Evolutionary conservation across 225 moss, liverwort and hornwort species (phyloP).

Genomic region (Asterella californica): DNA sequence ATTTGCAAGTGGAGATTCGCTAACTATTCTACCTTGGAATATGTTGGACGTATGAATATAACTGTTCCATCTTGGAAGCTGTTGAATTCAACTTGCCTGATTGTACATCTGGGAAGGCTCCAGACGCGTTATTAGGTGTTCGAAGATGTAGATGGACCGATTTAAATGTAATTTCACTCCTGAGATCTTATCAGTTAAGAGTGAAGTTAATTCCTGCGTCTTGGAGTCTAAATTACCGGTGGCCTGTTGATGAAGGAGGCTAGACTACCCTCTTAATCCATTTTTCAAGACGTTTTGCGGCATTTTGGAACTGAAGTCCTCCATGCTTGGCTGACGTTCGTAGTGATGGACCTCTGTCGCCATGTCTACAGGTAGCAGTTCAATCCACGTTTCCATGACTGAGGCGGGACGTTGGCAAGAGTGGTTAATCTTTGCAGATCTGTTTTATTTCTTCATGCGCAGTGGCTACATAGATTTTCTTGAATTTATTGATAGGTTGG

Average conservation of each 20-base stretch:
- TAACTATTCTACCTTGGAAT: too few relatives aligned
- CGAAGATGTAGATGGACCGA: too few relatives aligned
- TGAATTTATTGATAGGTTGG: conserved; percentile 84
- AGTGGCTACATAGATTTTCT: conserved; percentile 89
- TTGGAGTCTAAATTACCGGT: neutral
- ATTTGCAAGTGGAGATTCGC: too few relatives aligned
- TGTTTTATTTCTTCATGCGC: conserved; percentile 95
- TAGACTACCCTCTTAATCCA: neutral
- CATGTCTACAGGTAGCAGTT: conserved; percentile 48
- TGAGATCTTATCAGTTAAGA: neutral
- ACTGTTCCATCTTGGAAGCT: too few relatives aligned
- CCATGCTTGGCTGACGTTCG: neutral
- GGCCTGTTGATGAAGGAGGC: neutral
- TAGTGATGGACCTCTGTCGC: neutral
- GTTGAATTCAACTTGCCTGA: neutral
- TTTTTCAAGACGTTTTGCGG: neutral
- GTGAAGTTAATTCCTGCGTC: neutral
- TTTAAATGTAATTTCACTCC: neutral
- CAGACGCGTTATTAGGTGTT: neutral
- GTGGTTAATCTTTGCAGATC: conserved; percentile 91
- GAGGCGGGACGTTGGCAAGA: conserved; percentile 97
- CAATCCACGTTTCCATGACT: conserved; percentile 47
- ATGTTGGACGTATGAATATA: too few relatives aligned
- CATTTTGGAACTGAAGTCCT: neutral
- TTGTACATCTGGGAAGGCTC: neutral